These are phyloP conservation scores for Xerocomus spinulosus DNA, from an alignment of 768 basidiomycete genomes.

Conservation along the genomic window DNA sequence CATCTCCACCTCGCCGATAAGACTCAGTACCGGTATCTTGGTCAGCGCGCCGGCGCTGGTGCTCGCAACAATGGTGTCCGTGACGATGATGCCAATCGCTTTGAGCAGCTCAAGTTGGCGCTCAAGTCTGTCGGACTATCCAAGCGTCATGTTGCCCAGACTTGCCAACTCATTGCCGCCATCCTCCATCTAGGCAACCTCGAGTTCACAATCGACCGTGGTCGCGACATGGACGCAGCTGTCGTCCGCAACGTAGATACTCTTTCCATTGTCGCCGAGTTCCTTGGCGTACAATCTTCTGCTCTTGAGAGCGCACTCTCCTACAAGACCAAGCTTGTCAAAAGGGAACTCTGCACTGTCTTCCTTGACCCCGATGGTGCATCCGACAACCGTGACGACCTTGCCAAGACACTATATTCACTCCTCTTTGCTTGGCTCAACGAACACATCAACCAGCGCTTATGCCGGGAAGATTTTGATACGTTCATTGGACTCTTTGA, in stretches of 20 bases:
- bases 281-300: slow-evolving; percentile 74
- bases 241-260: slow-evolving; percentile 83
- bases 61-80: slow-evolving; percentile 44
- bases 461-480: slow-evolving; percentile 89
- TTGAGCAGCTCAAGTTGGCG: slow-evolving; percentile 91
- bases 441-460: slow-evolving; percentile 91
- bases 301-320: slow-evolving; percentile 78
- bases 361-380: slow-evolving; percentile 95
- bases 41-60: slow-evolving; percentile 51
- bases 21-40: slow-evolving; percentile 81
- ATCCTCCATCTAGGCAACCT: slow-evolving; percentile 97
- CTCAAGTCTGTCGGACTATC: slow-evolving; percentile 92
- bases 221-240: slow-evolving; percentile 86
- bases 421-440: slow-evolving; percentile 95
- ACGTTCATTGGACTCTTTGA: slow-evolving; percentile 94
- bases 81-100: slow-evolving; percentile 81
- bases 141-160: slow-evolving; percentile 91
- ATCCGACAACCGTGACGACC: slow-evolving; percentile 88
- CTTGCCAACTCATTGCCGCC: slow-evolving; percentile 90
- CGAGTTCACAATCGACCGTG: slow-evolving; percentile 81
- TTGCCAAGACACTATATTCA: slow-evolving; percentile 90
- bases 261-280: slow-evolving; percentile 82
- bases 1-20: slow-evolving; percentile 83
- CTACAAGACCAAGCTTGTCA: slow-evolving; percentile 88
- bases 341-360: slow-evolving; percentile 95